Evolutionary conservation across 2,329 filamentous ascomycete species (phyloP).

Genomic region (Phyllosticta paracitricarpa): DNA sequence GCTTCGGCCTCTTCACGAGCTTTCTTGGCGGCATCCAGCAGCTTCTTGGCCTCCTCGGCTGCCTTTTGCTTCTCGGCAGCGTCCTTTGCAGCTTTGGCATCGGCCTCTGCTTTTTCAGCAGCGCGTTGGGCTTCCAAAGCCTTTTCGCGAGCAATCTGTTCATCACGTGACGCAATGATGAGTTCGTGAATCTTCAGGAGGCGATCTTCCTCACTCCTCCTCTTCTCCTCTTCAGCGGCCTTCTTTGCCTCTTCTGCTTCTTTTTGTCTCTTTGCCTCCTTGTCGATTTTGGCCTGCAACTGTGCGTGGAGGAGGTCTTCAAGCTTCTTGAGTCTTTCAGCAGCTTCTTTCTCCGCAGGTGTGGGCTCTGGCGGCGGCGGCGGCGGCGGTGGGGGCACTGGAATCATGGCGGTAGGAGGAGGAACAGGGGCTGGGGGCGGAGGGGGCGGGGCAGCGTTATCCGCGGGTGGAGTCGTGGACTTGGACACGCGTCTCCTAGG

Average conservation of each 20-base stretch:
- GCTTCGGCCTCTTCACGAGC: constrained; percentile 23
- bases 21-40: constrained; percentile 23
- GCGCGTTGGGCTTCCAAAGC: constrained; percentile 18
- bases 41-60: constrained; percentile 22
- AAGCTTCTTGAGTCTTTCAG: constrained; percentile 27
- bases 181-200: constrained; percentile 27
- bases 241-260: constrained; percentile 22
- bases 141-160: constrained; percentile 27
- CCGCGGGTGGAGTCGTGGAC: constrained; percentile 17
- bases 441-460: constrained; percentile 14
- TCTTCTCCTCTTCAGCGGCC: constrained; percentile 22
- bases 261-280: constrained; percentile 25
- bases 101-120: constrained; percentile 26
- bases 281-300: constrained; percentile 26
- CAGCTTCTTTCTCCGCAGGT: constrained; percentile 21
- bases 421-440: constrained; percentile 13
- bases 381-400: constrained; percentile 9
- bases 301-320: constrained; percentile 26
- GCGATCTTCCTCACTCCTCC: constrained; percentile 25
- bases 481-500: constrained; percentile 11
- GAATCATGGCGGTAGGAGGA: constrained; percentile 10
- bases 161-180: constrained; percentile 33
- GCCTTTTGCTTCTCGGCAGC: constrained; percentile 37
- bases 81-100: constrained; percentile 41
- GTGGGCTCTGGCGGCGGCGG: constrained; percentile 12